Evolutionary conservation across 495 filamentous ascomycete genomes (phyloP).

Genomic region (Delitschia confertaspora): DNA sequence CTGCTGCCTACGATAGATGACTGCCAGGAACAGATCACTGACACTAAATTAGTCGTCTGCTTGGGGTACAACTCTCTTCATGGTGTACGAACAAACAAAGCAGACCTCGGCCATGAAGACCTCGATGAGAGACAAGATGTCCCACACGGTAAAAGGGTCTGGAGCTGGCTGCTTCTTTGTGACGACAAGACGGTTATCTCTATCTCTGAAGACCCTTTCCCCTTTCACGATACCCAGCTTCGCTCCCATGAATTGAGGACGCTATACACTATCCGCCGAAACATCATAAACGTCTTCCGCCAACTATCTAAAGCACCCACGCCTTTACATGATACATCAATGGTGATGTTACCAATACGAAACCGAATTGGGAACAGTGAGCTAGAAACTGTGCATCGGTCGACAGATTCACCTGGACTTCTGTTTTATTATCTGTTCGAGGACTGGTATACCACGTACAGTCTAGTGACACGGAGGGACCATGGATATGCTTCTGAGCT

Average conservation of each 20-base stretch:
- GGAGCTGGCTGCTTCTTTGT: slow-evolving; percentile 78
- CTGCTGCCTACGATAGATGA: not conserved
- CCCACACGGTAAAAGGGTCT: slow-evolving; percentile 55
- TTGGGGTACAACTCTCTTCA: slow-evolving; percentile 77
- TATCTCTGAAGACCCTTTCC: slow-evolving; percentile 63
- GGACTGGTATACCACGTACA: slow-evolving; percentile 67
- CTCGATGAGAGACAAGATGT: slow-evolving; percentile 34
- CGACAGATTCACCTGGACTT: slow-evolving; percentile 55
- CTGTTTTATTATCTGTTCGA: slow-evolving; percentile 86
- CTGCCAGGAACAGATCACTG: not conserved
- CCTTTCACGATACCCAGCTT: slow-evolving; percentile 29
- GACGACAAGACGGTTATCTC: slow-evolving; percentile 75
- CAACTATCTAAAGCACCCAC: slow-evolving; percentile 53
- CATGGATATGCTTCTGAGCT: slow-evolving; percentile 53
- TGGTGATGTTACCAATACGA: slow-evolving; percentile 32
- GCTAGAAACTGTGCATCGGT: slow-evolving; percentile 35
- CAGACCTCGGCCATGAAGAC: slow-evolving; percentile 29
- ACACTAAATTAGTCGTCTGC: slow-evolving; percentile 52
- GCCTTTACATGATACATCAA: slow-evolving; percentile 21
- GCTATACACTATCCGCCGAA: slow-evolving; percentile 52
- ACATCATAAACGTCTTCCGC: slow-evolving; percentile 60
- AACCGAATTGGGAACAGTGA: slow-evolving; percentile 30
- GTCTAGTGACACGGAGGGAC: slow-evolving; percentile 51
- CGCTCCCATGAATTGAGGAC: slow-evolving; percentile 35
- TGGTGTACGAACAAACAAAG: slow-evolving; percentile 38